Base-by-base conservation (phyloP, 345 rosid genomes). In the Barbarea vulgaris region DNA sequence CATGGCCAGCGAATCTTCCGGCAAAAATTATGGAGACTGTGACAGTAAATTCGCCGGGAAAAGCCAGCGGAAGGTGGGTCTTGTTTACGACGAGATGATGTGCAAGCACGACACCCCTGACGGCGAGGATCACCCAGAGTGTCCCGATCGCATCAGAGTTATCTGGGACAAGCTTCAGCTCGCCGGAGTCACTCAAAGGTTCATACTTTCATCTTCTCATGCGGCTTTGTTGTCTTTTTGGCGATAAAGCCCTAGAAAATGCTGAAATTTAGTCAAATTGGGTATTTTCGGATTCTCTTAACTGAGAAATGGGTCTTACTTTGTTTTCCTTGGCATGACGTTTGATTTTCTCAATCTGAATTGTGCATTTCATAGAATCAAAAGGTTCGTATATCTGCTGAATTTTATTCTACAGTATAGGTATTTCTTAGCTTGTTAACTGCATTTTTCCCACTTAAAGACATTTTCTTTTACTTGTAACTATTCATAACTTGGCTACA, bases 71-170 rank as follows among this genome's bases (percentile, higher is more conserved):
- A 84, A 82, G 36, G 94, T 92, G 25, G 97, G 98, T 25, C 64
- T 92, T 47, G 9, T 85, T 8, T 92, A 89, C 85, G 97, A 92
- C 52, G 94, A 87, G 83, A 84, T 87, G 59, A 95, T 90, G 98
- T 88, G 98, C 64, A 87, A 80, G 27, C 99, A 95, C 76, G 79
- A 53, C 34, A 84, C 89, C 28, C 90, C 97, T 7, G 84, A 88
- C 70, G 91, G 81, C 9, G 93, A 84, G 22, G 37, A 57, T 79
- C 96, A 95, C 66, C 93, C 93, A 0, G 97, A 92, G 76, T 82
- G 87, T 78, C 96, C 97, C 60, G 69, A 86, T 72, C 98, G 98
- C 59, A 89, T 92, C 66, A 79, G 68, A 33, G 82, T 73, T 46
- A 89, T 95, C 53, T 92, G 99, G 99, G 82, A 80, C 75, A 87